Evolutionary conservation across 2,329 filamentous ascomycete species (phyloP).

Genomic region (Microsporum ferrugineum): DNA sequence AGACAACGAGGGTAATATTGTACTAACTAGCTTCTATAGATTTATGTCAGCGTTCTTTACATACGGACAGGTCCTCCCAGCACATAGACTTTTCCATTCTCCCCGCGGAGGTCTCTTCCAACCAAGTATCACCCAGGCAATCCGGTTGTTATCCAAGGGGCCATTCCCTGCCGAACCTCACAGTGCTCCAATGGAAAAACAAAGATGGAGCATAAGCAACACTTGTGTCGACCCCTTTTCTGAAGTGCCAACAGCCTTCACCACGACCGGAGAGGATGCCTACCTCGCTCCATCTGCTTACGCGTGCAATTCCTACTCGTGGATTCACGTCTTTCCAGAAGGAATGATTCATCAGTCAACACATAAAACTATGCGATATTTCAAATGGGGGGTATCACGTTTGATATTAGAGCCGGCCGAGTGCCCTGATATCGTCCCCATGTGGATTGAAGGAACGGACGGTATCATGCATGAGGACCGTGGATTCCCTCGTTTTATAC

Average conservation of each 20-base stretch:
- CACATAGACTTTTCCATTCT: slow-evolving; percentile 70
- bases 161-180: slow-evolving; percentile 43
- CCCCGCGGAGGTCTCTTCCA: slow-evolving; percentile 76
- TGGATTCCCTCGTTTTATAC: slow-evolving; percentile 66
- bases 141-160: slow-evolving; percentile 66
- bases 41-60: slow-evolving; percentile 67
- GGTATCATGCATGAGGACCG: slow-evolving; percentile 78
- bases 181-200: slow-evolving; percentile 24
- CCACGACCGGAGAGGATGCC: slow-evolving; percentile 30
- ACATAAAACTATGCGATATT: slow-evolving; percentile 73
- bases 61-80: slow-evolving; percentile 80
- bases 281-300: slow-evolving; percentile 64
- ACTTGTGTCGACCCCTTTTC: slow-evolving; percentile 39
- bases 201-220: slow-evolving; percentile 30
- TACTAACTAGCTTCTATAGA: slow-evolving; percentile 34
- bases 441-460: slow-evolving; percentile 88
- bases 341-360: slow-evolving; percentile 85
- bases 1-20: neutral
- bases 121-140: slow-evolving; percentile 72
- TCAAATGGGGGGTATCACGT: slow-evolving; percentile 93
- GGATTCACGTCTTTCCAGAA: slow-evolving; percentile 95
- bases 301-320: slow-evolving; percentile 57
- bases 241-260: slow-evolving; percentile 32
- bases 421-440: slow-evolving; percentile 77
- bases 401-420: slow-evolving; percentile 83